A percentile compares a stretch with the other conserved stretches of the same genome.
Evolutionary conservation across 805 yeast genomes (phyloP).

Genomic region (Candida lessepsii): DNA sequence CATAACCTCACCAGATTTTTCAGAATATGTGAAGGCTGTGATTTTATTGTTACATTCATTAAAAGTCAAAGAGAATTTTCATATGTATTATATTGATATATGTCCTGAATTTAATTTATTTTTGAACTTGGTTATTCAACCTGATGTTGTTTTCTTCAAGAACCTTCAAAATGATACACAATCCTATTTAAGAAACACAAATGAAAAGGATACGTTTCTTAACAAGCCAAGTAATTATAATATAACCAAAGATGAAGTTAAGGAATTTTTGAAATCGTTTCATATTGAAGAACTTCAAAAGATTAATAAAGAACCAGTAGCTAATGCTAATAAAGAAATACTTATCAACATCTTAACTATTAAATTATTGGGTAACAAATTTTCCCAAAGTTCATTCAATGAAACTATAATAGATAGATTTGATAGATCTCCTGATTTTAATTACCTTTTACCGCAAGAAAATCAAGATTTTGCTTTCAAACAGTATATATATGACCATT

Average conservation of each 20-base stretch:
- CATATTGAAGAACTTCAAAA: neutral
- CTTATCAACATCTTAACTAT: conserved; percentile 3
- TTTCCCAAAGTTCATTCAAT: neutral
- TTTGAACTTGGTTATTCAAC: neutral
- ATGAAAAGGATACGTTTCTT: neutral
- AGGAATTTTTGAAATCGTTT: conserved; percentile 1
- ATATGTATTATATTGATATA: neutral
- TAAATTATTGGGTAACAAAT: neutral
- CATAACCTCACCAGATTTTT: neutral
- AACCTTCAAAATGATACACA: neutral
- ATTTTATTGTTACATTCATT: neutral
- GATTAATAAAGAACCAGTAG: neutral
- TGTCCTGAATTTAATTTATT: conserved; percentile 3
- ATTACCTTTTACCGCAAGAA: conserved; percentile 6
- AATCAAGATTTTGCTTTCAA: conserved; percentile 2
- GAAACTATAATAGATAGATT: conserved; percentile 7
- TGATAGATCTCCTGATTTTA: conserved; percentile 8
- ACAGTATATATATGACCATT: conserved; percentile 3
- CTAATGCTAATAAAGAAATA: neutral
- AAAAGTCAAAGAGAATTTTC: neutral
- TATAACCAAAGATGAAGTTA: neutral
- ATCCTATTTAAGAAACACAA: neutral
- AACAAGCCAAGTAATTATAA: conserved; percentile 1
- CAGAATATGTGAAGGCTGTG: conserved; percentile 5
- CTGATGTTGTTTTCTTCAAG: neutral